These are phyloP conservation scores for Diplodia scrobiculata DNA, from an alignment of 2,329 filamentous ascomycete species.

Conservation along the genomic window DNA sequence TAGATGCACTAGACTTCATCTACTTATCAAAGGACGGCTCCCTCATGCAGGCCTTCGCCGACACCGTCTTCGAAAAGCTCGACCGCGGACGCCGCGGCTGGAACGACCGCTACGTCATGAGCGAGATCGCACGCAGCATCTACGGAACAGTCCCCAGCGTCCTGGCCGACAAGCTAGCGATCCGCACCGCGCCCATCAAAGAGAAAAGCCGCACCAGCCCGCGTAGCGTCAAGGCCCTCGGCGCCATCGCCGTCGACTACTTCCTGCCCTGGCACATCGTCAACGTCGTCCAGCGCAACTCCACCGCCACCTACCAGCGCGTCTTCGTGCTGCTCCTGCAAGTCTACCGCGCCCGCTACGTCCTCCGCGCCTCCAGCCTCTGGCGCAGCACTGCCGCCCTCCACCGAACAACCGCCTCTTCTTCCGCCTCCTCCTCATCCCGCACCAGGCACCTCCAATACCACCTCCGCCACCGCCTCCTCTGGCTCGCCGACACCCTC, in stretches of 20 bases:
- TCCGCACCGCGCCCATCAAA: conserved; percentile 54
- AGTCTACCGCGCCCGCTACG: conserved; percentile 67
- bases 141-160: conserved; percentile 59
- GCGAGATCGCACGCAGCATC: conserved; percentile 72
- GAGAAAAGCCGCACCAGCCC: conserved; percentile 54
- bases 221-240: conserved; percentile 59
- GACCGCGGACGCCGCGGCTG: conserved; percentile 64
- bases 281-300: conserved; percentile 71
- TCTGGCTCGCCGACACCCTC: conserved; percentile 76
- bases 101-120: conserved; percentile 81
- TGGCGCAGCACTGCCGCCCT: conserved; percentile 37
- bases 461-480: conserved; percentile 65
- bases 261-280: conserved; percentile 60
- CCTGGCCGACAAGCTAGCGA: conserved; percentile 64
- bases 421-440: conserved; percentile 11
- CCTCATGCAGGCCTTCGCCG: conserved; percentile 65
- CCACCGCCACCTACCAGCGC: conserved; percentile 67
- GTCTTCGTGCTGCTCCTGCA: conserved; percentile 78
- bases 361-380: conserved; percentile 56
- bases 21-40: conserved; percentile 78
- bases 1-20: conserved; percentile 69
- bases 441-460: conserved; percentile 41
- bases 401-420: conserved; percentile 35
- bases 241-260: conserved; percentile 67
- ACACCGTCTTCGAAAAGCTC: conserved; percentile 72